Conservation (phyloP, 768 basidiomycete genomes). For the Amanita exitialis region DNA sequence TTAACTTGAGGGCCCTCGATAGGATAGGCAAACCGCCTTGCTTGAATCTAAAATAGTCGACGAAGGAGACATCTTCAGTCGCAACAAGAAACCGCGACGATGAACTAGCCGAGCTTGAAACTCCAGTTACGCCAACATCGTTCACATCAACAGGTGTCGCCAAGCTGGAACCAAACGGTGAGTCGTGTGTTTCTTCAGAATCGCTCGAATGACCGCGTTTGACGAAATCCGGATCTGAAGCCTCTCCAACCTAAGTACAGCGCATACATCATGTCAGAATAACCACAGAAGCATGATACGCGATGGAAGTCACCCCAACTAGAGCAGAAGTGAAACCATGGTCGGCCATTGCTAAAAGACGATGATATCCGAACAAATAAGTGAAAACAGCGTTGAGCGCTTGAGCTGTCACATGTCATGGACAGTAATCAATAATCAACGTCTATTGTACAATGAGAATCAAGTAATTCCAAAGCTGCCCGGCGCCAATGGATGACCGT, state of each 20-base stretch:
- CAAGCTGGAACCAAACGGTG: conserved; percentile 29
- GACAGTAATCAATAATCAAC: too few species aligned
- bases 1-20: neutral
- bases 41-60: conserved; percentile 5
- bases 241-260: neutral
- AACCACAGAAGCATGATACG: neutral
- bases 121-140: conserved; percentile 4
- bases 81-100: neutral
- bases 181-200: conserved; percentile 30
- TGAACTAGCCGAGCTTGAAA: conserved; percentile 7
- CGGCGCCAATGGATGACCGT: too few species aligned
- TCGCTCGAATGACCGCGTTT: conserved; percentile 16
- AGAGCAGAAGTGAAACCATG: neutral
- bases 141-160: conserved; percentile 27
- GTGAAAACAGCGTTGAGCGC: too few species aligned
- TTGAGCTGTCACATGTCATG: too few species aligned
- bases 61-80: neutral
- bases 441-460: too few species aligned
- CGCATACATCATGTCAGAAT: neutral
- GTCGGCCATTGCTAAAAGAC: neutral
- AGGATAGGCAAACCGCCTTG: neutral
- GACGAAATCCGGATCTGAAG: neutral
- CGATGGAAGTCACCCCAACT: neutral
- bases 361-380: neutral
- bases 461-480: too few species aligned